These are phyloP conservation scores for Albizia julibrissin DNA, from an alignment of 306 rosid genomes.

Conservation along the genomic window DNA sequence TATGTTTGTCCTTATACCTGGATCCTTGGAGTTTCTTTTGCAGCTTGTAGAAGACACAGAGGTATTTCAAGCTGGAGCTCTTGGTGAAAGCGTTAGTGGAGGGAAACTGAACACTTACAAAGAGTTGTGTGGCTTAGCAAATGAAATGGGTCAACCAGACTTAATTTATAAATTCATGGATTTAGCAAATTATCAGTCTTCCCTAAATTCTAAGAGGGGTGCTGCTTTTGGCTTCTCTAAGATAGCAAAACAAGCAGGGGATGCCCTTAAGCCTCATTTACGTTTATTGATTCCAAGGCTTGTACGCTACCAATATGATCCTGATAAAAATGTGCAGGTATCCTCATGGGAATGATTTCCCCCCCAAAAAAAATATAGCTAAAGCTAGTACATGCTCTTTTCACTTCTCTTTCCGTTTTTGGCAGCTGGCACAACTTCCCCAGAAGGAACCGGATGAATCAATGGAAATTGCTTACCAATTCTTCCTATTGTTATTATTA, in stretches of 20 bases:
- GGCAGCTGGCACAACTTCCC: constrained; percentile 4
- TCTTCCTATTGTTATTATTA: constrained; percentile 20
- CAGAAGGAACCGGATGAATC: not conserved
- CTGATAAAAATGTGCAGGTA: constrained; percentile 99
- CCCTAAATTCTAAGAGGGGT: constrained; percentile 89
- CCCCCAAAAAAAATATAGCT: not conserved
- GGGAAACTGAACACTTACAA: constrained; percentile 94
- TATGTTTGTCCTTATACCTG: not conserved
- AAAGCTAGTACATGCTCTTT: constrained; percentile 13
- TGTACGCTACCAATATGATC: constrained; percentile 96
- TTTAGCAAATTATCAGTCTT: constrained; percentile 92
- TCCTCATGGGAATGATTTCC: not conserved
- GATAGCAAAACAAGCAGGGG: constrained; percentile 97
- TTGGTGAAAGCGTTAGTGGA: constrained; percentile 76
- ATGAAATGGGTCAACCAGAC: constrained; percentile 99
- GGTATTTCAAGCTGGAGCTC: constrained; percentile 92
- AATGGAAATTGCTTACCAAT: constrained; percentile 14
- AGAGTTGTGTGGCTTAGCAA: constrained; percentile 94
- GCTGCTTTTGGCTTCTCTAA: constrained; percentile 99
- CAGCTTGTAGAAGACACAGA: constrained; percentile 93
- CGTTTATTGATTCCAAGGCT: constrained; percentile 83
- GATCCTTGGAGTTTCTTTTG: constrained; percentile 28
- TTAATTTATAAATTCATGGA: constrained; percentile 97
- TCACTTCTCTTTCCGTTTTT: not conserved
- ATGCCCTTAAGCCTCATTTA: constrained; percentile 85